A percentile compares a stretch with the other conserved stretches of the same genome.
phyloP scores from a whole-genome alignment of 2,329 filamentous ascomycete species.

The Claviceps digitariae region DNA sequence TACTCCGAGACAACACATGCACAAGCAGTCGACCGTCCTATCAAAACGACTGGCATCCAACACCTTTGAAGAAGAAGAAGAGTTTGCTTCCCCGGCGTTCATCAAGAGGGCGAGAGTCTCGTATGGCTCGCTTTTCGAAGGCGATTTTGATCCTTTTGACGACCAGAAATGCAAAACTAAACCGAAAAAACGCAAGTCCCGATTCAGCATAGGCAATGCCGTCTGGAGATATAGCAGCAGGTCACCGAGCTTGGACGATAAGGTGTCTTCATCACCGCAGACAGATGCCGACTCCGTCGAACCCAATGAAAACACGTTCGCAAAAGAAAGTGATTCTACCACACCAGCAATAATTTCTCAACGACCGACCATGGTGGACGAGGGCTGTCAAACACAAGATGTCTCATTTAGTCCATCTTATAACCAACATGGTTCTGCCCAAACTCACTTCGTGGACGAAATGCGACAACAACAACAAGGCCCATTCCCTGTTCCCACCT shows the following conservation, averaged over 20 bases:
- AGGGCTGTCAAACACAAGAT: constrained; percentile 21
- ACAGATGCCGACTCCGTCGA: constrained; percentile 11
- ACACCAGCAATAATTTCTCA: not conserved
- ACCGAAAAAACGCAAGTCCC: constrained; percentile 48
- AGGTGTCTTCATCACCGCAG: constrained; percentile 11
- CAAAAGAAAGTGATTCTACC: not conserved
- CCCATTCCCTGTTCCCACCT: not conserved
- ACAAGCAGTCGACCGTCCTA: constrained; percentile 8
- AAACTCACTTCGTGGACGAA: constrained; percentile 10
- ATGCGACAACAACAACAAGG: not conserved
- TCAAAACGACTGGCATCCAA: constrained; percentile 22
- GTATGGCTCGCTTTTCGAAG: constrained; percentile 52
- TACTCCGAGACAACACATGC: constrained; percentile 4
- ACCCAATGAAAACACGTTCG: constrained; percentile 3
- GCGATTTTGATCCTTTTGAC: constrained; percentile 54
- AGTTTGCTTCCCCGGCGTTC: constrained; percentile 70
- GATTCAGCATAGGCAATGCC: constrained; percentile 51
- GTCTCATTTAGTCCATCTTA: constrained; percentile 15
- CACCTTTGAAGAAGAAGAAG: constrained; percentile 27
- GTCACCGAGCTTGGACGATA: constrained; percentile 54
- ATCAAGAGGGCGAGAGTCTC: constrained; percentile 58
- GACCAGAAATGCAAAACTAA: constrained; percentile 32
- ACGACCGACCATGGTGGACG: constrained; percentile 21
- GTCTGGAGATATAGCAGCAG: constrained; percentile 64
- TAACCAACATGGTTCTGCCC: constrained; percentile 16